Evolutionary conservation across 805 yeast genomes (phyloP), one percentile per base, ranked within the genome.

Genomic region (Ogataea pignaliae): DNA sequence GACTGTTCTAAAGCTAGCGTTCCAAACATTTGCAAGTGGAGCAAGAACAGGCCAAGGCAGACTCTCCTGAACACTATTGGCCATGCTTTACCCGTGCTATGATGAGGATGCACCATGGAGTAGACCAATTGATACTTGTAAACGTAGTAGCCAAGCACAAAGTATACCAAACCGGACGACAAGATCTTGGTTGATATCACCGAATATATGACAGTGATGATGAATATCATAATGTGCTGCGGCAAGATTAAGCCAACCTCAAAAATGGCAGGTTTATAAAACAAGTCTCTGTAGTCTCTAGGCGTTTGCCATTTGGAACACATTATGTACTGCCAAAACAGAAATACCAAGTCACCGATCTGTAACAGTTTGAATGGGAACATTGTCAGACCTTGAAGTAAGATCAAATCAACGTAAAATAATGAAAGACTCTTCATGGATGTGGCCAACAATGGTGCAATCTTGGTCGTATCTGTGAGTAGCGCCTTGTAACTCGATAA

Each of bases 361-460:
- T 79, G 84, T 12, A 78, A 63, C 35, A 78, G 63, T 42, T 76
- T 71, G 36, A 78, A 75, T 3, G 83, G 83, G 52, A 78, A 76
- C 81, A 79, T 76, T 1, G 80, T 79, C 41, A 79, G 54, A 0
- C 89, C 93, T 60, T 85, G 93, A 44, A 85, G 71, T 17, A 85
- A 68, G 46, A 85, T 84, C 63, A 78, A 69, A 55, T 78, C 79
- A 41, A 73, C 78, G 50, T 78, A 78, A 52, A 78, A 78, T 37
- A 78, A 62, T 2, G 81, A 75, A 32, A 76, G 61, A 35, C 71
- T 67, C 54, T 74, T 75, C 43, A 78, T 66, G 1, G 82, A 76
- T 11, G 68, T 64, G 6, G 83, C 83, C 46, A 78, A 57, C 43
- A 75, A 71, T 43, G 72, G 76, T 1, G 83, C 83, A 45, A 78